These are phyloP conservation scores for Eucalyptus albens DNA, from an alignment of 345 rosid species.

Conservation along the genomic window DNA sequence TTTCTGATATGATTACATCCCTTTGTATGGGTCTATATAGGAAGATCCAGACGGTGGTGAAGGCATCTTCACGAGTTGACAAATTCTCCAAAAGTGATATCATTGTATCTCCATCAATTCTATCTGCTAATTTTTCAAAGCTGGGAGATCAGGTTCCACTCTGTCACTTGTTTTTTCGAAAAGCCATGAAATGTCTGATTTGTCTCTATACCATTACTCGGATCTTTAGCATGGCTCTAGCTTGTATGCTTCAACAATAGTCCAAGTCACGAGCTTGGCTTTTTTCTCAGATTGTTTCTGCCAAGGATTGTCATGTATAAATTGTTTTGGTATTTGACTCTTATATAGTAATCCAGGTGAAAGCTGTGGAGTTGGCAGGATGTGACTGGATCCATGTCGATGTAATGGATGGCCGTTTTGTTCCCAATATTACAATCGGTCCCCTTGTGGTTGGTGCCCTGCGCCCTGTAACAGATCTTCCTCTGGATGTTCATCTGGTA, in stretches of 20 bases:
- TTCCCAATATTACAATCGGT: conserved; percentile 97
- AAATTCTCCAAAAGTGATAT: conserved; percentile 87
- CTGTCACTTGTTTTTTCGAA: neutral
- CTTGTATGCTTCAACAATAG: neutral
- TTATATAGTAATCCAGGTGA: conserved; percentile 33
- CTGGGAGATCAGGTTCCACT: conserved; percentile 76
- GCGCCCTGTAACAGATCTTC: conserved; percentile 92
- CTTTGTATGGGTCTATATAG: conserved; percentile 18
- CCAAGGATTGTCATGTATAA: neutral
- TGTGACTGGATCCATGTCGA: conserved; percentile 98
- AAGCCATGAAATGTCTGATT: neutral
- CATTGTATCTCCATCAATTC: conserved; percentile 90
- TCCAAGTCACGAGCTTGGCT: neutral
- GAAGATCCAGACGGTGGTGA: conserved; percentile 39
- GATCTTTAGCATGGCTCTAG: neutral
- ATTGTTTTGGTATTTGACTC: neutral
- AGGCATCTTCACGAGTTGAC: conserved; percentile 84
- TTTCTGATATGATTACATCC: neutral
- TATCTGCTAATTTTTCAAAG: conserved; percentile 87
- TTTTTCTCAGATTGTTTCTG: neutral
- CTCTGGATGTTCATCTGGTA: conserved; percentile 97
- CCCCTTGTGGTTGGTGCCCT: conserved; percentile 92
- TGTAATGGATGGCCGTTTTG: conserved; percentile 99
- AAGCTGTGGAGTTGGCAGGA: conserved; percentile 85
- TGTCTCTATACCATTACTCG: neutral